These are phyloP conservation scores for Gelatoporia subvermispora DNA, from an alignment of 768 basidiomycete species.

Conservation along the genomic window DNA sequence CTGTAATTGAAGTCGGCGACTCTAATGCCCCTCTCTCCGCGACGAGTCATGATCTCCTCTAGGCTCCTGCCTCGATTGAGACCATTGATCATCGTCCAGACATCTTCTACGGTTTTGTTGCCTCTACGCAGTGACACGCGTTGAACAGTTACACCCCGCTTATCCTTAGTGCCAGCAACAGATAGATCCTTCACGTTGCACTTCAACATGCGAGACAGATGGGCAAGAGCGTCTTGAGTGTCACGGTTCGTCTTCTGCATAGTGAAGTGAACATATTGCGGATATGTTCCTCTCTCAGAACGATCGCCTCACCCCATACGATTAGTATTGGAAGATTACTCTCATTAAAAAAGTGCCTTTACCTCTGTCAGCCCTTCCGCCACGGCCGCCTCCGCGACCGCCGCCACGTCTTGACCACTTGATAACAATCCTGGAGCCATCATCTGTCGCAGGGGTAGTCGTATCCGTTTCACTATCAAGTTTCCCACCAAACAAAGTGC, in stretches of 20 bases:
- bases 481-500: conserved; percentile 78
- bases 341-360: not conserved
- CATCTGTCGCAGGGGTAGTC: conserved; percentile 43
- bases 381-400: conserved; percentile 45
- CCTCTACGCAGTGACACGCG: conserved; percentile 77
- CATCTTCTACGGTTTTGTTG: conserved; percentile 72
- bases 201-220: conserved; percentile 75
- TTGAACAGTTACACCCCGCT: conserved; percentile 94
- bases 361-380: conserved; percentile 33
- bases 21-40: conserved; percentile 87
- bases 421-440: conserved; percentile 73
- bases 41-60: conserved; percentile 54
- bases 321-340: not conserved
- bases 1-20: conserved; percentile 87
- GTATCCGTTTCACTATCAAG: conserved; percentile 79
- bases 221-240: conserved; percentile 86
- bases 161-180: conserved; percentile 96
- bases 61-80: conserved; percentile 43
- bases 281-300: conserved; percentile 58
- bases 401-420: conserved; percentile 63
- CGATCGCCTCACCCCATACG: conserved; percentile 32
- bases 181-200: conserved; percentile 76
- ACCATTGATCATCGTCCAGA: conserved; percentile 82
- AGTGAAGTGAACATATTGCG: conserved; percentile 93
- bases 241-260: conserved; percentile 97